Percentiles rank a stretch among this genome's conserved stretches.
phyloP scores from a whole-genome alignment of 306 rosid genomes.

The Cicer yamashitae region DNA sequence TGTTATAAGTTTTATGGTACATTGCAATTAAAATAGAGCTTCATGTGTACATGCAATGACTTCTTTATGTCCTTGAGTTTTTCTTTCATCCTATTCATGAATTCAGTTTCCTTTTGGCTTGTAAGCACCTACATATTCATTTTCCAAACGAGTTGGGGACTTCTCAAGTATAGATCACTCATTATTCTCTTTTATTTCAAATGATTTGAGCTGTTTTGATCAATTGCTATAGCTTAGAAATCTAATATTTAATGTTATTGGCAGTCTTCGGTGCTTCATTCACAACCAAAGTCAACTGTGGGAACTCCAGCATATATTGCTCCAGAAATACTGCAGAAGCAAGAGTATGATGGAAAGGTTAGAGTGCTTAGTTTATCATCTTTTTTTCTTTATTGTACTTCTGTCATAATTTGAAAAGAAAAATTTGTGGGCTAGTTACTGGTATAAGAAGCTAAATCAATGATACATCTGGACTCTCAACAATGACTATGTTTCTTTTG shows the following conservation, averaged over 20 bases:
- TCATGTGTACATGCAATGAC: slow-evolving; percentile 11
- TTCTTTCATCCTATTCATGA: slow-evolving; percentile 26
- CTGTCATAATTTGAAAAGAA: slow-evolving; percentile 21
- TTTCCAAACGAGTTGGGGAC: slow-evolving; percentile 39
- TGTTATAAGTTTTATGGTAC: slow-evolving; percentile 12
- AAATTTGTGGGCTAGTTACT: slow-evolving; percentile 1
- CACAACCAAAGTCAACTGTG: slow-evolving; percentile 95
- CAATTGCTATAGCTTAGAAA: neutral
- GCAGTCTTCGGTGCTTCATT: slow-evolving; percentile 94
- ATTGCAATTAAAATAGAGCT: slow-evolving; percentile 18
- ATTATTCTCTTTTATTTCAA: neutral
- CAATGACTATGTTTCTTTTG: neutral
- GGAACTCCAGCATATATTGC: slow-evolving; percentile 99
- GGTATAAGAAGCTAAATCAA: slow-evolving; percentile 11
- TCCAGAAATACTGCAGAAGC: slow-evolving; percentile 87
- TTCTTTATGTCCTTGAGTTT: slow-evolving; percentile 24
- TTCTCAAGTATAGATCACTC: slow-evolving; percentile 8
- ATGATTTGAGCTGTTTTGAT: slow-evolving; percentile 10
- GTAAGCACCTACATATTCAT: neutral
- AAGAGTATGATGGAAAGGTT: slow-evolving; percentile 96
- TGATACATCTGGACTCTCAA: slow-evolving; percentile 25
- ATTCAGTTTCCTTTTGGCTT: slow-evolving; percentile 5
- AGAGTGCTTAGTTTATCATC: slow-evolving; percentile 32
- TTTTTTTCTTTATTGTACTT: slow-evolving; percentile 8
- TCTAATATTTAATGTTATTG: slow-evolving; percentile 35